A percentile compares a stretch with the other conserved stretches of the same genome.
These are phyloP conservation scores for Pulveroboletus sp. DNA, from an alignment of 768 basidiomycete species.

Conservation along the genomic window DNA sequence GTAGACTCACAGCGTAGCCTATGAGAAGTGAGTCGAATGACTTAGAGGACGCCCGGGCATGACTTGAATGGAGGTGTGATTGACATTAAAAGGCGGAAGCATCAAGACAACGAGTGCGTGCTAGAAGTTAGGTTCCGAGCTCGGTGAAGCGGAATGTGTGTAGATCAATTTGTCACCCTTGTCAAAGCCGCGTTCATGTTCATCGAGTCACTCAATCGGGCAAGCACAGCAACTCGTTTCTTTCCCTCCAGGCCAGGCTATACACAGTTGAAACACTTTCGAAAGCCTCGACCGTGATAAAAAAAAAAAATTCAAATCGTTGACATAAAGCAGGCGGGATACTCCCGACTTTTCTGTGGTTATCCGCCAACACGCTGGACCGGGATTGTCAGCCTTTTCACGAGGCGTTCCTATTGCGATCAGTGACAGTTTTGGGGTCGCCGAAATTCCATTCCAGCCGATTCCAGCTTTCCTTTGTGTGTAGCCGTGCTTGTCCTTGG, in stretches of 20 bases:
- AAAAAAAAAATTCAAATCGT: slow-evolving; percentile 6
- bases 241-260: background rate
- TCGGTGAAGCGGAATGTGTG: slow-evolving; percentile 6
- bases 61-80: slow-evolving; percentile 7
- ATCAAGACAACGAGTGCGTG: slow-evolving; percentile 11
- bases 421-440: slow-evolving; percentile 34
- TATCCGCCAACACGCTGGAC: slow-evolving; percentile 14
- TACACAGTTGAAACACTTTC: slow-evolving; percentile 7
- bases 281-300: slow-evolving; percentile 10
- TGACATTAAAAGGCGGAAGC: slow-evolving; percentile 8
- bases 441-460: slow-evolving; percentile 6
- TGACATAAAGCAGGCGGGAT: slow-evolving; percentile 27
- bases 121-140: slow-evolving; percentile 15
- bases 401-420: slow-evolving; percentile 17
- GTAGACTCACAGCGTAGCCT: no score
- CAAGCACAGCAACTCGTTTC: slow-evolving; percentile 1
- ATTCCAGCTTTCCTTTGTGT: background rate
- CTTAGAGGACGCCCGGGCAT: no score
- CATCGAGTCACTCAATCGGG: slow-evolving; percentile 7
- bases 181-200: background rate
- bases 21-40: slow-evolving; percentile 7
- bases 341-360: background rate
- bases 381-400: slow-evolving; percentile 8
- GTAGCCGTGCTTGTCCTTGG: slow-evolving; percentile 3
- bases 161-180: slow-evolving; percentile 22